Conservation (phyloP, 345 rosid species). For the Pistacia vera region DNA sequence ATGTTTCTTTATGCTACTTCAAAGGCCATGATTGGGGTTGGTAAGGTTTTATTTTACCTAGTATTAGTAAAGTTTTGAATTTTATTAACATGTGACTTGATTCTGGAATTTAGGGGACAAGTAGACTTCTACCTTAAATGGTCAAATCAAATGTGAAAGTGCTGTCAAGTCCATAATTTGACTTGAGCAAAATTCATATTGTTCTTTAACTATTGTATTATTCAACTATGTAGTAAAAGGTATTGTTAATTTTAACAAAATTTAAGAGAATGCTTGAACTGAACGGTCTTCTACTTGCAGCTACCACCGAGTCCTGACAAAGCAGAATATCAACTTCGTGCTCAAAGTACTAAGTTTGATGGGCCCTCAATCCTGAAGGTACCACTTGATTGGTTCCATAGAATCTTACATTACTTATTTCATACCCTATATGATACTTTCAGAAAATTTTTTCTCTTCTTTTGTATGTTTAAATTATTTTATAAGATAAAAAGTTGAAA, state of each 20-base stretch:
- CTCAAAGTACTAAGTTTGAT: slow-evolving; percentile 37
- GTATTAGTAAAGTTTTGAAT: background rate
- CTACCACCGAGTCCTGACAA: slow-evolving; percentile 26
- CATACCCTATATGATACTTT: background rate
- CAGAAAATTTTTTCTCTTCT: background rate
- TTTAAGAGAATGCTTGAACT: background rate
- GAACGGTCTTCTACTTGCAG: slow-evolving; percentile 22
- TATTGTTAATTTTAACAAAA: background rate
- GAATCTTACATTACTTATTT: slow-evolving; percentile 3
- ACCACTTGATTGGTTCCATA: slow-evolving; percentile 13
- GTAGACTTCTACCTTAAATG: background rate
- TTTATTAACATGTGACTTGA: background rate
- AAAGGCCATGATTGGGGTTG: background rate
- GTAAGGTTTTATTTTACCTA: background rate
- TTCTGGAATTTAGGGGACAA: background rate
- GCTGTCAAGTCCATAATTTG: background rate
- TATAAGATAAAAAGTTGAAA: background rate
- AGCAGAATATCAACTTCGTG: slow-evolving; percentile 23
- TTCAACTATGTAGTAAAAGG: background rate
- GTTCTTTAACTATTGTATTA: background rate
- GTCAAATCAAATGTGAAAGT: background rate
- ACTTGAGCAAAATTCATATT: background rate
- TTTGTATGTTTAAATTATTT: background rate
- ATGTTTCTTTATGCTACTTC: too few relatives aligned
- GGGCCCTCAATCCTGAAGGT: slow-evolving; percentile 47